Evolutionary conservation across 352 stramenopile species (phyloP), one percentile per base, ranked within the genome.

Genomic region (Phytophthora boehmeriae): DNA sequence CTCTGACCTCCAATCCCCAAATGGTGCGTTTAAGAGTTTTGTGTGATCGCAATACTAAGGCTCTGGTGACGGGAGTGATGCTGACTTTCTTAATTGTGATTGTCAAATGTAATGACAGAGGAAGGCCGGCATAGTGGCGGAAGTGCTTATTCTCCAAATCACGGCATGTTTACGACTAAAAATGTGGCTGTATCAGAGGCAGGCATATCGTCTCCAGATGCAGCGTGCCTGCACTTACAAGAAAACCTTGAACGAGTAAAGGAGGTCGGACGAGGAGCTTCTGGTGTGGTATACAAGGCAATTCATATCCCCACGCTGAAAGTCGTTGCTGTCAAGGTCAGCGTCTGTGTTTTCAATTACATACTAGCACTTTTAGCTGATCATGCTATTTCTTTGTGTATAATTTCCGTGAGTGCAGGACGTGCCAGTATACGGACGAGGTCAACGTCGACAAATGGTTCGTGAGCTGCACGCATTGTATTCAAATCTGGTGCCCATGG

Each of bases 301-400:
- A 88, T 98, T n/a, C 89, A 98, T 59, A 88, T 97, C 16, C 90
- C 91, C 9, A 94, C 84, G 4, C 60, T 97, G 13, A 96, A 95
- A 76, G 78, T 97, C 1, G 89, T 97, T 4, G 90, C 90, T 14
- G 78, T 96, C 30, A 96, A 97, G 83, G 84, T 93, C 27, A 25
- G 64, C 54, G 22, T 27, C 35, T 60, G 4, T 16, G 14, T 50
- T 48, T 53, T 23, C 16, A 9, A 27, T 45, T 13, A 44, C 10
- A 39, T 27, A 6, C 43, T n/a, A 2, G 38, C 11, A 1, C 22
- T 13, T 13, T 23, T 35, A 16, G 43, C 43, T 63, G 6, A 44
- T 46, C 3, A 56, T 22, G 38, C 46, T 70, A 13, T 61, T 38
- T 62, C 35, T 48, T 46, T 11, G 27, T n/a, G 58, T 13, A 35